Conservation (phyloP, 2,329 filamentous ascomycete genomes). For the Graphilbum ipis-grandicollis region DNA sequence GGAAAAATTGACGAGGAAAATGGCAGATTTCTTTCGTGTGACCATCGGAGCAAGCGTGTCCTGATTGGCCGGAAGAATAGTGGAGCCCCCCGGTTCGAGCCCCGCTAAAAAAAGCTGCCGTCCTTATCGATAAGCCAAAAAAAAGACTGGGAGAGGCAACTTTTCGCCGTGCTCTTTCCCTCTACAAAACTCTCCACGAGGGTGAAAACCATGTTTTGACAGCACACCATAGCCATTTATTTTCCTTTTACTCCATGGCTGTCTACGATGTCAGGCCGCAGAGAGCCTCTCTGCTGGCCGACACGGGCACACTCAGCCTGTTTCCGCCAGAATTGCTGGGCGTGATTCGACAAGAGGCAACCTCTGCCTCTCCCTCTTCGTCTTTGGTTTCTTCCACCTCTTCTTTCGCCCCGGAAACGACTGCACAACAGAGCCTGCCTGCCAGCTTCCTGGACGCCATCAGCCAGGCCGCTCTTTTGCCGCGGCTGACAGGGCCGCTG, state of each 20-base stretch:
- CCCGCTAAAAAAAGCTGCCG: background rate
- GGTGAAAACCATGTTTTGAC: background rate
- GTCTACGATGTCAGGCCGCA: constrained; percentile 36
- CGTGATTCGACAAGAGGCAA: too few species aligned
- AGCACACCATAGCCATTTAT: background rate
- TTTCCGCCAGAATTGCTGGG: constrained; percentile 55
- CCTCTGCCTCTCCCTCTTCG: too few species aligned
- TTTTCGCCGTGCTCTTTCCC: background rate
- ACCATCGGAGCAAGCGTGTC: background rate
- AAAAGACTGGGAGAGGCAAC: background rate
- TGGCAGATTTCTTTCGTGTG: constrained; percentile 1
- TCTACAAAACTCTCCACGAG: too few species aligned
- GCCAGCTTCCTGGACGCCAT: constrained; percentile 52
- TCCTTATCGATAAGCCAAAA: constrained; percentile 3
- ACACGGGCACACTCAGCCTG: constrained; percentile 34
- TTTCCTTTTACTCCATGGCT: constrained; percentile 23
- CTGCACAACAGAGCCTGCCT: too few species aligned
- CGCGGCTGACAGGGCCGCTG: constrained; percentile 53
- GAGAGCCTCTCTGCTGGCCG: constrained; percentile 36
- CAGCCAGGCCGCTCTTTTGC: constrained; percentile 49
- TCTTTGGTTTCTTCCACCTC: too few species aligned
- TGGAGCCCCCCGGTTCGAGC: background rate
- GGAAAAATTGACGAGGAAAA: background rate
- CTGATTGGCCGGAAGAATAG: constrained; percentile 1
- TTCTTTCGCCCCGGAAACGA: too few species aligned